These are phyloP conservation scores for Penicillium silybi DNA, from an alignment of 495 filamentous ascomycete genomes.

Conservation along the genomic window DNA sequence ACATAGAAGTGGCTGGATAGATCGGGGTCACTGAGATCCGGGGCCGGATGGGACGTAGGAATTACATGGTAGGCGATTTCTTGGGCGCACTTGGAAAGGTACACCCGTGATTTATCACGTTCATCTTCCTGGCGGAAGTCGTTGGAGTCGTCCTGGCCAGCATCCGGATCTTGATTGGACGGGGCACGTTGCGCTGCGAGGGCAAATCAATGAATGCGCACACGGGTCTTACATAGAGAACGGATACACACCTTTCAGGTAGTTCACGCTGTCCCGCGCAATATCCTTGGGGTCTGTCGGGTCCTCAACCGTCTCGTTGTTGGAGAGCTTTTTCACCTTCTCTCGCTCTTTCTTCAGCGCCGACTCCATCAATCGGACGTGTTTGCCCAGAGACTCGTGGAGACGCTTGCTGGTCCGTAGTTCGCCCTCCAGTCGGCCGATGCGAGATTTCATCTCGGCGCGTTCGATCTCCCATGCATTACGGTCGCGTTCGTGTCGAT, in stretches of 20 bases:
- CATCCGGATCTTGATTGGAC: conserved; percentile 36
- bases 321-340: conserved; percentile 42
- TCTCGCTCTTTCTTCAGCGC: conserved; percentile 76
- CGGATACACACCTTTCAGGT: conserved; percentile 32
- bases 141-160: conserved; percentile 40
- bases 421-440: conserved; percentile 92
- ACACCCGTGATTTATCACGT: conserved; percentile 48
- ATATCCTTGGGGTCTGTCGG: conserved; percentile 40
- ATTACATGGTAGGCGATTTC: conserved; percentile 55
- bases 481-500: conserved; percentile 93
- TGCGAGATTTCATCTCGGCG: conserved; percentile 98
- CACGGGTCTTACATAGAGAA: background rate
- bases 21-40: conserved; percentile 43
- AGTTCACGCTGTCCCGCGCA: conserved; percentile 39
- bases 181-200: conserved; percentile 37
- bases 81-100: conserved; percentile 52
- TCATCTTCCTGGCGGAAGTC: conserved; percentile 55
- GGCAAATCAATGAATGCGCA: background rate
- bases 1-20: conserved; percentile 44
- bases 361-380: conserved; percentile 84
- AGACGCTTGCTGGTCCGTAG: conserved; percentile 76
- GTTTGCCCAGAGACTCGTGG: conserved; percentile 82
- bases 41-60: conserved; percentile 45
- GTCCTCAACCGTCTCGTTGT: conserved; percentile 48
- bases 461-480: conserved; percentile 99